These are phyloP conservation scores for Zygosaccharomyces sapae DNA, from an alignment of 1,139 yeast genomes.

Conservation along the genomic window DNA sequence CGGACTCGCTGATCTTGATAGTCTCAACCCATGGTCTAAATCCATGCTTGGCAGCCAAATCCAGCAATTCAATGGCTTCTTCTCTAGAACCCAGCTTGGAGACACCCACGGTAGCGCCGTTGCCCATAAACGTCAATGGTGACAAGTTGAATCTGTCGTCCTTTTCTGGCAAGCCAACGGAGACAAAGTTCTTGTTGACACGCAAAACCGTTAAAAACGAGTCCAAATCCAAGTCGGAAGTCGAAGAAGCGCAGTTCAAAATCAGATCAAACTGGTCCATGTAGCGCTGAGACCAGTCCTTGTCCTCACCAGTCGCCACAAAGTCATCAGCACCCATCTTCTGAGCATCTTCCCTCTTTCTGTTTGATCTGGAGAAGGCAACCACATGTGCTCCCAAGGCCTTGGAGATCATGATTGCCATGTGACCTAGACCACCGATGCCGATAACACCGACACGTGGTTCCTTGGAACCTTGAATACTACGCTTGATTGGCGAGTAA, in stretches of 20 bases:
- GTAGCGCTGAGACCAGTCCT: constrained; percentile 40
- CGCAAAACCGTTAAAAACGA: constrained; percentile 39
- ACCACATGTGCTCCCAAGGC: constrained; percentile 57
- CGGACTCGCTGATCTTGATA: constrained; percentile 49
- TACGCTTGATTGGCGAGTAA: constrained; percentile 48
- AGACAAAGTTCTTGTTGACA: constrained; percentile 48
- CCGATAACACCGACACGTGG: constrained; percentile 53
- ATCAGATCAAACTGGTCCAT: constrained; percentile 44
- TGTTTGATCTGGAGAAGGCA: constrained; percentile 48
- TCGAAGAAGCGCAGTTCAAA: constrained; percentile 49
- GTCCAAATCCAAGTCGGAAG: constrained; percentile 40
- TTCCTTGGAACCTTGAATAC: constrained; percentile 37
- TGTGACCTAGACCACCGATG: constrained; percentile 59
- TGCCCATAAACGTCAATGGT: constrained; percentile 42
- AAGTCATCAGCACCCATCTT: constrained; percentile 52
- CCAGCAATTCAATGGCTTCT: constrained; percentile 53
- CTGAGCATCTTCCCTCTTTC: constrained; percentile 49
- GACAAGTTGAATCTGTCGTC: constrained; percentile 42
- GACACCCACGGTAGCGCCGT: constrained; percentile 38
- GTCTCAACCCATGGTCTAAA: constrained; percentile 60
- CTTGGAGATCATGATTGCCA: constrained; percentile 53
- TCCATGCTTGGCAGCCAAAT: constrained; percentile 49
- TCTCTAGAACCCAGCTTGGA: constrained; percentile 44
- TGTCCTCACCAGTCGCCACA: constrained; percentile 46
- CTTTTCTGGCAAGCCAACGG: constrained; percentile 52